A percentile compares a stretch with the other conserved stretches of the same genome.
phyloP scores from a whole-genome alignment of 176 grass and related monocot species.

The Rhynchospora pubera region DNA sequence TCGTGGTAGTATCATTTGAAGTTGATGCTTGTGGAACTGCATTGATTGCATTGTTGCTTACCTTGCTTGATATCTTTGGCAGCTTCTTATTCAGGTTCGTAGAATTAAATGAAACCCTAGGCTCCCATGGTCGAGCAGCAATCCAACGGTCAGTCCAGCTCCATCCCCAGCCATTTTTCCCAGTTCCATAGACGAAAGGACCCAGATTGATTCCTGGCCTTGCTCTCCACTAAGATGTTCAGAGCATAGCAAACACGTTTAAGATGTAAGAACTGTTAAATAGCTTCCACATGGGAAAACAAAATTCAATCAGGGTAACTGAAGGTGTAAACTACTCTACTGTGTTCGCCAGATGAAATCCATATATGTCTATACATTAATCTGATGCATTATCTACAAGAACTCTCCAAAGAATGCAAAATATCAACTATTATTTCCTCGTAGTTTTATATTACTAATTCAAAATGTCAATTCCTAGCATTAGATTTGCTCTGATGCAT shows the following conservation, averaged over 20 bases:
- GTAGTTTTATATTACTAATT: neutral
- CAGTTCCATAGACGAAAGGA: slow-evolving; percentile 59
- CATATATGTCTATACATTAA: neutral
- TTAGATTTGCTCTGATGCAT: neutral
- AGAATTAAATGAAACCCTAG: slow-evolving; percentile 40
- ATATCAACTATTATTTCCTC: neutral
- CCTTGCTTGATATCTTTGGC: slow-evolving; percentile 31
- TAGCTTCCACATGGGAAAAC: neutral
- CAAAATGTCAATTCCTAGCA: neutral
- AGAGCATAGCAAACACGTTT: neutral
- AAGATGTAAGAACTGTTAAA: neutral
- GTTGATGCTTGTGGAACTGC: slow-evolving; percentile 41
- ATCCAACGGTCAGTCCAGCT: slow-evolving; percentile 96
- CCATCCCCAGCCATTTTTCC: slow-evolving; percentile 87
- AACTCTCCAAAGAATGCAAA: neutral
- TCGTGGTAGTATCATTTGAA: slow-evolving; percentile 29
- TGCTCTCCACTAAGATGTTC: slow-evolving; percentile 68
- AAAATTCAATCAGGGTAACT: neutral
- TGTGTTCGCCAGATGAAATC: neutral
- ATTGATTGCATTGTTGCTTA: slow-evolving; percentile 22
- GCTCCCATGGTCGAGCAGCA: slow-evolving; percentile 82
- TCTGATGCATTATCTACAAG: neutral
- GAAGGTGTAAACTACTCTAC: neutral
- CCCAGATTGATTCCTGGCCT: slow-evolving; percentile 57
- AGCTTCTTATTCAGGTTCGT: slow-evolving; percentile 27